Conservation (phyloP, 306 rosid species). For the Sicyos edulis region DNA sequence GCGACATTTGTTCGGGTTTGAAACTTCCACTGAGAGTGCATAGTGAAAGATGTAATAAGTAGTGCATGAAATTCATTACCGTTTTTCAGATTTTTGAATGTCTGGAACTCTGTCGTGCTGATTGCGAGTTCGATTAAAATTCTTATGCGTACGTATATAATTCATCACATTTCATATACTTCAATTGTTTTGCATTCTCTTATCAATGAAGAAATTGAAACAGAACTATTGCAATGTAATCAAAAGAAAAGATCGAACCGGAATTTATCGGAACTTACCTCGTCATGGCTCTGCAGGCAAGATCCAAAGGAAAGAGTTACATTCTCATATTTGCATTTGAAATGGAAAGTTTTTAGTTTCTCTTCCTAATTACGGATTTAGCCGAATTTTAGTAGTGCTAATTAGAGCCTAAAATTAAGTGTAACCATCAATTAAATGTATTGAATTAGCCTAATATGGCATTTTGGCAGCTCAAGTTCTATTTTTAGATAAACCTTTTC, state of each 20-base stretch:
- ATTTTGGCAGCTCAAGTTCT: background rate
- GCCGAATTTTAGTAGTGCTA: background rate
- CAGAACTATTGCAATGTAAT: background rate
- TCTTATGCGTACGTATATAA: background rate
- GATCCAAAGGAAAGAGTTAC: background rate
- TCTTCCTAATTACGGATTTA: background rate
- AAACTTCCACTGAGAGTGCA: constrained; percentile 25
- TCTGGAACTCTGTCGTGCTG: constrained; percentile 16
- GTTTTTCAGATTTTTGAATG: background rate
- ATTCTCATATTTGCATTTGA: background rate
- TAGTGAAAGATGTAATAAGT: constrained; percentile 32
- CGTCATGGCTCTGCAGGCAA: background rate
- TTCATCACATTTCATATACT: background rate
- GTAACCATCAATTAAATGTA: background rate
- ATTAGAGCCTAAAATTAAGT: background rate
- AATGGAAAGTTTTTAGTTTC: background rate
- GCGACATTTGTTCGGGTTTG: constrained; percentile 37
- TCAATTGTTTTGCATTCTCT: background rate
- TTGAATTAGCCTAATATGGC: background rate
- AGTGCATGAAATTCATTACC: constrained; percentile 29
- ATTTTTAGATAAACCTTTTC: background rate
- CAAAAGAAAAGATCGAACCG: background rate
- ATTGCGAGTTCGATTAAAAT: background rate
- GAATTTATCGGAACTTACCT: background rate
- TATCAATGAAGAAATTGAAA: background rate